These are phyloP conservation scores for Canna indica DNA, from an alignment of 176 grass and related monocot genomes.

Conservation along the genomic window DNA sequence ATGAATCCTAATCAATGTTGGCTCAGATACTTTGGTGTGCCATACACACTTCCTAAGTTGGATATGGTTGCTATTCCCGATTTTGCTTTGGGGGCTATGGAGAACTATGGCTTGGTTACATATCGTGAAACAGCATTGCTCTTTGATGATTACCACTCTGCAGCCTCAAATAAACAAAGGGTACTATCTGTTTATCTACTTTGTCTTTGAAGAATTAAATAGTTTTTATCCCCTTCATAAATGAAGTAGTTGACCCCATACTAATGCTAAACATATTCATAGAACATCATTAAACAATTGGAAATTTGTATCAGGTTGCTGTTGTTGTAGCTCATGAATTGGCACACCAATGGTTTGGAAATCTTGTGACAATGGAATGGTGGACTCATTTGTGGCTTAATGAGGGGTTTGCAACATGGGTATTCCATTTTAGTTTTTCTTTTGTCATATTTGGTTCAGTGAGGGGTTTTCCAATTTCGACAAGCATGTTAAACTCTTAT, in stretches of 20 bases:
- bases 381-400: constrained; percentile 98
- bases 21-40: constrained; percentile 81
- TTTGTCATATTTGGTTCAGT: neutral
- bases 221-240: too few species aligned
- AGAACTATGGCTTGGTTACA: constrained; percentile 92
- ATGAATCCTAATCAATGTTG: neutral
- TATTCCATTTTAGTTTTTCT: constrained; percentile 24
- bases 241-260: too few species aligned
- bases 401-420: constrained; percentile 96
- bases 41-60: constrained; percentile 84
- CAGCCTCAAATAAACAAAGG: constrained; percentile 79
- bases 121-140: constrained; percentile 80
- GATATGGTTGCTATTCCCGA: constrained; percentile 96
- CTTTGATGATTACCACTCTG: constrained; percentile 74
- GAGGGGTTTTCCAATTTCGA: neutral
- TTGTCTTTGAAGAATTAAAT: neutral
- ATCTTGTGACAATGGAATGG: constrained; percentile 99
- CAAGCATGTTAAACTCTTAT: too few species aligned
- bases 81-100: constrained; percentile 81
- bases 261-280: too few species aligned
- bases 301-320: constrained; percentile 60
- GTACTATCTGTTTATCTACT: constrained; percentile 22
- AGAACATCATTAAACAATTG: too few species aligned
- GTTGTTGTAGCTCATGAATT: constrained; percentile 90
- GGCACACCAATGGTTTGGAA: constrained; percentile 97